These are phyloP conservation scores for Ustilago bromivora DNA, from an alignment of 1,284 basidiomycete species.

Conservation along the genomic window DNA sequence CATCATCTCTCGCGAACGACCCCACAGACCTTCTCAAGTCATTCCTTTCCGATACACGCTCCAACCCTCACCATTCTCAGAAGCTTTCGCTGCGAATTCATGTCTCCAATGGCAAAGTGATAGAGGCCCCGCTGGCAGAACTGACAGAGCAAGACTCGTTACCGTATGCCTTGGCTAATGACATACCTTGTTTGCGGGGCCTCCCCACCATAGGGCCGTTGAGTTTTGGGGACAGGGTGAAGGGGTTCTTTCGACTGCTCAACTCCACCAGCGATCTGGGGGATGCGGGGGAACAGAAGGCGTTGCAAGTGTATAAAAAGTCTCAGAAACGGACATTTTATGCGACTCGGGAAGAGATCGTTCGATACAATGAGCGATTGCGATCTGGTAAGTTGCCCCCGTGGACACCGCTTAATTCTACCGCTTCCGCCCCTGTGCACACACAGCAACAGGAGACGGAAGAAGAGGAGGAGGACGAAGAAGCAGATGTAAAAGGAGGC, in stretches of 20 bases:
- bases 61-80: background rate
- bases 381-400: conserved; percentile 6
- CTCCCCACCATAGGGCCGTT: background rate
- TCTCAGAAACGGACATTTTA: conserved; percentile 19
- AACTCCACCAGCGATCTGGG: background rate
- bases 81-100: conserved; percentile 21
- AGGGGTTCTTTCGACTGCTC: background rate
- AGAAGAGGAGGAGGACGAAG: conserved; percentile 7
- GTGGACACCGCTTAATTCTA: conserved; percentile 27
- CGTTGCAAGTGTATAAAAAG: conserved; percentile 26
- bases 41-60: conserved; percentile 37
- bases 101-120: background rate
- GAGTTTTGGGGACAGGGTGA: background rate
- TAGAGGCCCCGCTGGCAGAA: conserved; percentile 25
- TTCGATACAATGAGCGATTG: conserved; percentile 7
- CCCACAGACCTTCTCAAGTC: conserved; percentile 19
- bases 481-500: background rate
- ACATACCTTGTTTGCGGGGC: conserved; percentile 38
- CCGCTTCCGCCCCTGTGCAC: background rate
- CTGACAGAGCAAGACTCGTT: conserved; percentile 24
- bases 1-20: conserved; percentile 24
- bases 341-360: conserved; percentile 18
- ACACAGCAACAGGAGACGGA: background rate
- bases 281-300: background rate
- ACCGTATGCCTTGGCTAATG: conserved; percentile 40